Conservation (phyloP, 768 basidiomycete species). For the Psilocybe subaeruginosa region DNA sequence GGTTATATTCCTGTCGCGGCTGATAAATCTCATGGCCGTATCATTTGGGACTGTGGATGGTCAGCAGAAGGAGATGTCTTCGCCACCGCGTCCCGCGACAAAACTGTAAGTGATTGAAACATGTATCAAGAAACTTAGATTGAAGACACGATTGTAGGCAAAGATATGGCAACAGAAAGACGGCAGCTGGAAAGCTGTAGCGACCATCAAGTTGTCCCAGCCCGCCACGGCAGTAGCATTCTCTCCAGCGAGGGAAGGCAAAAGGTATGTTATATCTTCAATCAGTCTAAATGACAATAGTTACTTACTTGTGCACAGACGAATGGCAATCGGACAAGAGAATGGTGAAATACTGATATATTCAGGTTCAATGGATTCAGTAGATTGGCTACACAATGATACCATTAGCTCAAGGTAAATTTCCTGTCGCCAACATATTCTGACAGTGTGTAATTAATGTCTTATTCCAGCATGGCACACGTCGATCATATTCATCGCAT, state of each 20-base stretch:
- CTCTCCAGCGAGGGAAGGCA: constrained; percentile 36
- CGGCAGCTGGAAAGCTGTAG: constrained; percentile 54
- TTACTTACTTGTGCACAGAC: constrained; percentile 30
- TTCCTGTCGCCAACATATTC: background rate
- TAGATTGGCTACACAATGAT: constrained; percentile 49
- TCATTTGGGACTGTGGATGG: constrained; percentile 98
- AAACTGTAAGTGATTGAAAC: constrained; percentile 57
- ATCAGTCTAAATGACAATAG: background rate
- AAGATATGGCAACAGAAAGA: constrained; percentile 73
- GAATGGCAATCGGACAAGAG: constrained; percentile 86
- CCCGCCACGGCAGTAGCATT: constrained; percentile 83
- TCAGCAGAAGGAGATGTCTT: constrained; percentile 75
- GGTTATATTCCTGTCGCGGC: constrained; percentile 67
- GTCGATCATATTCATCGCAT: constrained; percentile 79
- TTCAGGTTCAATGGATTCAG: constrained; percentile 34
- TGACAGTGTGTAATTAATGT: background rate
- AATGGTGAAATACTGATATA: constrained; percentile 76
- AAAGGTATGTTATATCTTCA: constrained; percentile 40
- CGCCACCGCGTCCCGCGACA: constrained; percentile 94
- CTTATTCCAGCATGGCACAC: constrained; percentile 62
- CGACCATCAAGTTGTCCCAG: constrained; percentile 70
- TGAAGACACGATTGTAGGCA: constrained; percentile 49
- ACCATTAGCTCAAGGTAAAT: constrained; percentile 57
- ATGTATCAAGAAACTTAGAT: background rate
- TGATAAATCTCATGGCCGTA: constrained; percentile 87